phyloP scores from a whole-genome alignment of 2,329 filamentous ascomycete species.

The Xylariales sp. region DNA sequence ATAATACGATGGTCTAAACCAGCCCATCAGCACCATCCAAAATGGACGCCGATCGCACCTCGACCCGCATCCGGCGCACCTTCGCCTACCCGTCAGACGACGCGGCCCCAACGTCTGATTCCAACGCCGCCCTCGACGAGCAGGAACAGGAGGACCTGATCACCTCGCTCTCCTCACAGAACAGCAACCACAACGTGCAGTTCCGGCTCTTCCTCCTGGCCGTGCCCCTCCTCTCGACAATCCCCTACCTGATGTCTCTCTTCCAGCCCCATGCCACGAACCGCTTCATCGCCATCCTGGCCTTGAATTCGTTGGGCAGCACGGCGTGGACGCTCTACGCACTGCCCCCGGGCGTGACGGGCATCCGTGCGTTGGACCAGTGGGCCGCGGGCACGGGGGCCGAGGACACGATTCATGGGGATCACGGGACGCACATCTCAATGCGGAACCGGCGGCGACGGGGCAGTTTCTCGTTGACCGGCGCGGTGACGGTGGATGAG shows the following conservation, averaged over 20 bases:
- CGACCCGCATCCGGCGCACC: constrained; percentile 65
- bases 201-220: constrained; percentile 54
- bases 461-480: constrained; percentile 4
- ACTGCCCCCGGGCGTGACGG: constrained; percentile 51
- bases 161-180: constrained; percentile 45
- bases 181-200: constrained; percentile 52
- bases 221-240: constrained; percentile 51
- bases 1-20: neutral
- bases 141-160: constrained; percentile 65
- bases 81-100: constrained; percentile 70
- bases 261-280: constrained; percentile 26
- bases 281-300: constrained; percentile 46
- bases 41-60: constrained; percentile 25
- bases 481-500: neutral
- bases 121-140: constrained; percentile 29
- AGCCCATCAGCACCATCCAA: constrained; percentile 3
- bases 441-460: neutral
- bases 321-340: constrained; percentile 58
- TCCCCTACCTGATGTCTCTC: constrained; percentile 52
- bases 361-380: constrained; percentile 45
- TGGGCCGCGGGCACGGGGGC: constrained; percentile 28
- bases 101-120: constrained; percentile 35
- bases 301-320: constrained; percentile 57
- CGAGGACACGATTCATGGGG: neutral
- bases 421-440: neutral